Evolutionary conservation across 257 asterid species (phyloP).

Genomic region (Petunia secreta): DNA sequence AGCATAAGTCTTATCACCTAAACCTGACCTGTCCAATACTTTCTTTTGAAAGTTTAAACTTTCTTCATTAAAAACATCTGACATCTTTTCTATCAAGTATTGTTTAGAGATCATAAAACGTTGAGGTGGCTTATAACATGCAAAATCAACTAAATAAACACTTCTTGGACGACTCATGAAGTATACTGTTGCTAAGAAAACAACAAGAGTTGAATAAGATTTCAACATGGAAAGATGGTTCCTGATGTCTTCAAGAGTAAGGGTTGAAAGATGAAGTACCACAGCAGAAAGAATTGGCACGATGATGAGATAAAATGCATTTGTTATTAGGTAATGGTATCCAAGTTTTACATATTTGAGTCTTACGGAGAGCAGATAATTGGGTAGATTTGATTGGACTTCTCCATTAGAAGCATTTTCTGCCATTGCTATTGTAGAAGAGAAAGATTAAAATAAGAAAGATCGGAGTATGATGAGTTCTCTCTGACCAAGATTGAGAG

Average conservation of each 20-base stretch:
- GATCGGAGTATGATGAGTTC: not conserved
- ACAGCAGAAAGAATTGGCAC: slow-evolving; percentile 35
- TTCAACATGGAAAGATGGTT: slow-evolving; percentile 39
- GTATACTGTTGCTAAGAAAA: slow-evolving; percentile 37
- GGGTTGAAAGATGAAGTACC: slow-evolving; percentile 37
- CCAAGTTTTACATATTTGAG: slow-evolving; percentile 50
- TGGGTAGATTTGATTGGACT: not conserved
- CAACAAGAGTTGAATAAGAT: slow-evolving; percentile 35
- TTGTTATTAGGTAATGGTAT: slow-evolving; percentile 40
- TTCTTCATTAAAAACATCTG: slow-evolving; percentile 31
- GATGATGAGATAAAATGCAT: slow-evolving; percentile 41
- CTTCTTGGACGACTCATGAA: slow-evolving; percentile 41
- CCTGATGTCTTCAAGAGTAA: slow-evolving; percentile 31
- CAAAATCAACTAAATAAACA: slow-evolving; percentile 44
- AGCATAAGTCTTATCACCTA: slow-evolving; percentile 43
- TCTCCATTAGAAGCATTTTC: slow-evolving; percentile 4
- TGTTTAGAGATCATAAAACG: slow-evolving; percentile 31
- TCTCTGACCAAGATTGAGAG: not conserved
- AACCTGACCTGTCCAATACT: slow-evolving; percentile 46
- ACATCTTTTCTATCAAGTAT: slow-evolving; percentile 19
- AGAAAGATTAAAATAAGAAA: not conserved
- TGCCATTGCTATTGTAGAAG: slow-evolving; percentile 15
- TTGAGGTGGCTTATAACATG: slow-evolving; percentile 50
- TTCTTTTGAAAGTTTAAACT: slow-evolving; percentile 36
- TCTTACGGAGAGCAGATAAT: slow-evolving; percentile 37